Evolutionary conservation across 2,329 filamentous ascomycete genomes (phyloP).

Genomic region (Aspergillus sp.): DNA sequence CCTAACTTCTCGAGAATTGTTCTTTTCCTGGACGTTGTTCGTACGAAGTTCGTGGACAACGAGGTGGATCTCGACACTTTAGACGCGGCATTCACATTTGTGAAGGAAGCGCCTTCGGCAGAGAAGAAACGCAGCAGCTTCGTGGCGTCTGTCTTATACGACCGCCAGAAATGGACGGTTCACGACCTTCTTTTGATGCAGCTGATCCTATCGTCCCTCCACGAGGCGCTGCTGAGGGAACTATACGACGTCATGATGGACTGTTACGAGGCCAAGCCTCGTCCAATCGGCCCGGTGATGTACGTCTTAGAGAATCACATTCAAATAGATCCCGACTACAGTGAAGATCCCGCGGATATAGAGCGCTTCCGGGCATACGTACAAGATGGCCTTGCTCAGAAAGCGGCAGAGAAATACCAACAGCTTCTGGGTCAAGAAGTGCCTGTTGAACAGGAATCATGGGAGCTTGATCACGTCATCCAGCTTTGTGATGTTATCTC

Average conservation of each 20-base stretch:
- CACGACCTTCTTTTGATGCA: conserved; percentile 70
- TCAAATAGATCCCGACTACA: conserved; percentile 72
- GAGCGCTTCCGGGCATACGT: conserved; percentile 71
- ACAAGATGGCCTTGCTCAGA: conserved; percentile 67
- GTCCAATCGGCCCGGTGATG: conserved; percentile 75
- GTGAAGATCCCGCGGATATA: conserved; percentile 65
- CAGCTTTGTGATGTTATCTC: conserved; percentile 82
- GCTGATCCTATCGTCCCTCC: conserved; percentile 68
- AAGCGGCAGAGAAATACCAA: conserved; percentile 76
- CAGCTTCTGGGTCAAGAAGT: conserved; percentile 76
- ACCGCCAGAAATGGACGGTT: conserved; percentile 66
- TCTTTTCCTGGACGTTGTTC: conserved; percentile 77
- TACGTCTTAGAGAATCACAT: conserved; percentile 80
- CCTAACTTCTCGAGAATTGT: conserved; percentile 78
- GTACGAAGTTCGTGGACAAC: conserved; percentile 80
- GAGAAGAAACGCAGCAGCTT: conserved; percentile 54
- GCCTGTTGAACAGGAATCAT: conserved; percentile 73
- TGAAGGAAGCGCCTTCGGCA: conserved; percentile 69
- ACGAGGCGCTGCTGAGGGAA: conserved; percentile 81
- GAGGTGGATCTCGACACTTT: conserved; percentile 78
- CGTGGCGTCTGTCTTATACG: conserved; percentile 47
- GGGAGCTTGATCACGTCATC: conserved; percentile 90
- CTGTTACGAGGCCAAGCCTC: conserved; percentile 85
- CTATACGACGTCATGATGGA: conserved; percentile 83
- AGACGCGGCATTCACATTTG: conserved; percentile 76